Evolutionary conservation across 441 rosid genomes (phyloP), one percentile per base, ranked within the genome.

Genomic region (Francoa sonchifolia): DNA sequence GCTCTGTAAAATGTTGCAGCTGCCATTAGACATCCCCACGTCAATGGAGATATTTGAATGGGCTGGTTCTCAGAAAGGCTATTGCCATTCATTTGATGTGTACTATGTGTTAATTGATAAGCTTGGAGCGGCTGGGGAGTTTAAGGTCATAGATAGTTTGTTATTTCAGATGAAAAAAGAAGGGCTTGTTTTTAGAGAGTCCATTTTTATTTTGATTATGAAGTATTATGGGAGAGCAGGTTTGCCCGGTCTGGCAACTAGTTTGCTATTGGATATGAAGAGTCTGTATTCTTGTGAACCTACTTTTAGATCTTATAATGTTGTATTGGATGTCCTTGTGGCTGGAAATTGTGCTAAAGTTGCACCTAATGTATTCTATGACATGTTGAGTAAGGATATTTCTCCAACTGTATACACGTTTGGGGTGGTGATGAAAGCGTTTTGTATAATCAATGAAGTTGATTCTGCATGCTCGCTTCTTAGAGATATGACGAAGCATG

Each of bases 101-200:
- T 88, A 77, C 47, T 57, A 61, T 66, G 59, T 55, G 13, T 66
- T 88, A 31, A 73, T 88, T 3, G 49, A 59, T 53, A 88, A 88
- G 55, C 94, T 88, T 25, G 94, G 95, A 16, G 69, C 49, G 4
- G 59, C 70, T 1, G 59, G 57, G 39, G 82, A 81, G 65, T 88
- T 88, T 43, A 62, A 63, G 47, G 48, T 48, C n/a, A 71, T 83
- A 32, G 92, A 88, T 42, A 63, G 62, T 15, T 58, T 78, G 51
- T 47, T 84, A 16, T 39, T 63, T 58, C 82, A 67, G 55, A 88
- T 88, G 94, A 84, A 76, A 59, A 88, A 77, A 44, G 78, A 84
- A 31, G 83, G 72, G 26, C 48, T 77, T 54, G 61, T 54, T 61
- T 74, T 84, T 47, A 68, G 68, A 55, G 90, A 84, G 63, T 48